Base-by-base conservation (phyloP, 1,139 yeast genomes). In the Suhomyces panamericanus region DNA sequence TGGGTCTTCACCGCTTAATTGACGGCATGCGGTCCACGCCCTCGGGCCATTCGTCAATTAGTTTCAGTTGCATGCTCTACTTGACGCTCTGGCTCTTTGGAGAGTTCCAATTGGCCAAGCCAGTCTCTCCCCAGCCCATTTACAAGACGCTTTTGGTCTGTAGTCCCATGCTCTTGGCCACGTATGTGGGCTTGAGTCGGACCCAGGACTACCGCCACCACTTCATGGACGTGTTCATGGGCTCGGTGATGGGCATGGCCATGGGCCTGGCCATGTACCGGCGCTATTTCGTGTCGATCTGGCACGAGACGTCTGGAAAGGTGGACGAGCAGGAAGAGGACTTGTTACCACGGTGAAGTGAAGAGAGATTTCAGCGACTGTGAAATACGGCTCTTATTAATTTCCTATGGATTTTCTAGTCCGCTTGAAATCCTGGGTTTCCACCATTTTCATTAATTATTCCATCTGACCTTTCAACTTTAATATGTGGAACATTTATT, bases 121-220 rank as follows among this genome's bases (percentile, higher is more conserved):
- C 44, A 5, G 31, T 35, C n/a, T 39, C 44, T 17, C 47, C 39
- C 16, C 49, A 47, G 33, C 54, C 55, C 8, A 44, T 55, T 16
- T 43, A 49, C 42, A 48, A 46, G 38, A 32, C 38, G 34, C 28
- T 52, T 31, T 32, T 46, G 20, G 48, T 52, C 9, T 41, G 48
- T 2, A 35, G 42, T 22, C 61, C 61, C 2, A 32, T 56, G 14
- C 44, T 55, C 16, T 39, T 54, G 35, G 56, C 65, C 7, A 45
- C 55, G 9, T 53, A 59, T 55, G 72, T 83, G 48, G 85, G 85
- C 0, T 61, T 81, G 46, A 77, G 83, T 43, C 68, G 88, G 51
- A 78, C 85, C 13, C 85, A 83, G 56, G 95, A 87, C 59, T 86
- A 85, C 59, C 70, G 91, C 56, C 96, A 87, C 57, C 90, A 86